Base-by-base conservation (phyloP, 164 flowering plant genomes). In the grape (Vitis vinifera) region DNA sequence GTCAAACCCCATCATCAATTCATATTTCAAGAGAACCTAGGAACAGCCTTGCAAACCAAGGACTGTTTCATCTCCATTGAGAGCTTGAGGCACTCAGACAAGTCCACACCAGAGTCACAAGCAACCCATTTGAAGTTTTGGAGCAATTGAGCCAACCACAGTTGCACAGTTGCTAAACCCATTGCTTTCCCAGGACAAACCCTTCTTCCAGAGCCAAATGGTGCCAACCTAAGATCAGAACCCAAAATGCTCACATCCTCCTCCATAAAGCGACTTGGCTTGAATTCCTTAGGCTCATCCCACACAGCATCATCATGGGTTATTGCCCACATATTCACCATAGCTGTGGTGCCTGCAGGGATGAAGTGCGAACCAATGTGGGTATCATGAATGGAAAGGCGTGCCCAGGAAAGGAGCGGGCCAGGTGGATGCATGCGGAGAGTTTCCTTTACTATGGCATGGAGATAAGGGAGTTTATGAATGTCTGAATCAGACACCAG, bases 241-340 rank as follows among this genome's bases (percentile, higher is more conserved):
- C 90, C 92, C 90, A 85, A 82, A 13, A 88, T 78, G 63, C 74
- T 17, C 11, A 86, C 83, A 49, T 86, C 87, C 29, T 82, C 85
- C 50, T 73, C 74, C 62, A 85, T 55, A 63, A 88, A 88, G 77
- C 92, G 58, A 59, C 86, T 86, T 2, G 92, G 92, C 53, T 70
- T 75, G 81, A 81, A 88, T 27, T 67, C 65, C 0, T 75, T 52
- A 0, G 92, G 76, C 59, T 86, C 79, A 0, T 77, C 0, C 92
- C 92, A 86, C 16, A 83, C 55, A 47, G 60, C 14, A 8, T 70
- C 79, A 31, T 84, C 85, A n/a, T 86, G 89, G 6, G 92, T 83
- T 37, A 88, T 88, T 1, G 92, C 77, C 88, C 89, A 86, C 92
- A 88, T 88, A 82, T 88, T 88, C 49, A 88, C 91, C 89, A 88